Evolutionary conservation across 2,329 filamentous ascomycete species (phyloP).

Genomic region (Lizonia empirigonia): DNA sequence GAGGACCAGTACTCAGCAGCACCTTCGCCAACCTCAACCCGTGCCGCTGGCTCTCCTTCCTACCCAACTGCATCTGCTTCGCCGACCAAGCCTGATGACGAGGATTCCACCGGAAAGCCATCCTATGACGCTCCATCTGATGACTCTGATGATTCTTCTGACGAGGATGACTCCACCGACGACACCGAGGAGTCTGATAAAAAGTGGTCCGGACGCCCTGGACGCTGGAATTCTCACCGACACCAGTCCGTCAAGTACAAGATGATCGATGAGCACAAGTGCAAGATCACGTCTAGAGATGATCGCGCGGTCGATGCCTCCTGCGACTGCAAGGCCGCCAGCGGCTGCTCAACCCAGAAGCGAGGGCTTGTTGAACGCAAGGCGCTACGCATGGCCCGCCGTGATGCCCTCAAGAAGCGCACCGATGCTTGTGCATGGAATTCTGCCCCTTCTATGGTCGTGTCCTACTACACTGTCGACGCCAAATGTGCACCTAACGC

Average conservation of each 20-base stretch:
- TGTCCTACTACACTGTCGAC: constrained; percentile 49
- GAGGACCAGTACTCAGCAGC: constrained; percentile 5
- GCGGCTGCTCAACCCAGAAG: constrained; percentile 26
- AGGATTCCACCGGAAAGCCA: constrained; percentile 6
- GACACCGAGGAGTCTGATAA: not conserved
- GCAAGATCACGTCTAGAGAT: constrained; percentile 29
- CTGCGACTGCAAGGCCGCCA: constrained; percentile 31
- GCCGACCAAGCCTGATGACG: constrained; percentile 5
- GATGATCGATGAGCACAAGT: constrained; percentile 39
- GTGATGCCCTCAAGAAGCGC: constrained; percentile 37
- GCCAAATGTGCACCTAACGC: constrained; percentile 45
- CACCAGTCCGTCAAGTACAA: constrained; percentile 25
- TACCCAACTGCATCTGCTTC: constrained; percentile 7
- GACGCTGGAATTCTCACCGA: constrained; percentile 9
- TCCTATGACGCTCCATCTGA: constrained; percentile 10
- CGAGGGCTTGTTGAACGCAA: constrained; percentile 39
- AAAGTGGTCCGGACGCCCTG: constrained; percentile 1
- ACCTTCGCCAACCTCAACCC: constrained; percentile 9
- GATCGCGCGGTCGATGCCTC: constrained; percentile 20
- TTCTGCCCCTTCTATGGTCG: constrained; percentile 51
- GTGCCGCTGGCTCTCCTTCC: constrained; percentile 5
- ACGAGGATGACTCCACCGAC: constrained; percentile 5
- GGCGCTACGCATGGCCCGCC: constrained; percentile 40
- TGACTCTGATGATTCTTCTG: constrained; percentile 3
- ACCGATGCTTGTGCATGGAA: constrained; percentile 44